Evolutionary conservation across 2,329 filamentous ascomycete species (phyloP).

Genomic region (Colletotrichum costaricense): DNA sequence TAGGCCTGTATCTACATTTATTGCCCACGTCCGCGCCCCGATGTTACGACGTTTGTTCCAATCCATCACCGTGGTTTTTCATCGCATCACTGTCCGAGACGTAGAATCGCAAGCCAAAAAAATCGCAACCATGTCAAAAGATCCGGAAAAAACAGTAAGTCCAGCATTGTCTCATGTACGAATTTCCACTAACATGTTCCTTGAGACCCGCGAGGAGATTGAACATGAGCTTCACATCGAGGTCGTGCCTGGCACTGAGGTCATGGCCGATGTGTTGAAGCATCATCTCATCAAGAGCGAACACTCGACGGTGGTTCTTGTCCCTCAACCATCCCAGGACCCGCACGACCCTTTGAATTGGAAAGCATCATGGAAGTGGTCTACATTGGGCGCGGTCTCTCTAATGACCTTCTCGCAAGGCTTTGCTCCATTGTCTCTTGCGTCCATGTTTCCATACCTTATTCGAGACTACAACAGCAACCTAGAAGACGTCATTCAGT

Average conservation of each 20-base stretch:
- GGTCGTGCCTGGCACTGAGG: constrained; percentile 50
- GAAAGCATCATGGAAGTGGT: constrained; percentile 55
- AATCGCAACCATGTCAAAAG: neutral
- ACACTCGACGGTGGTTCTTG: constrained; percentile 56
- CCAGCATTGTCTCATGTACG: neutral
- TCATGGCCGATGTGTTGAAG: constrained; percentile 63
- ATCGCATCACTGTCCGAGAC: neutral
- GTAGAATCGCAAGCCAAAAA: neutral
- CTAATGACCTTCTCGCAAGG: constrained; percentile 55
- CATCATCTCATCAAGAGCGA: constrained; percentile 72
- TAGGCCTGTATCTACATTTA: neutral
- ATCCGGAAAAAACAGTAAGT: neutral
- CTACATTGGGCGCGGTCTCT: constrained; percentile 45
- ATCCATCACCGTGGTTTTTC: neutral
- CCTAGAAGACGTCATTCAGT: constrained; percentile 62
- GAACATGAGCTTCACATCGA: constrained; percentile 42
- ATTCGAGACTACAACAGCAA: constrained; percentile 65
- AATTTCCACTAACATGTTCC: neutral
- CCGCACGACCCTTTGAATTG: neutral
- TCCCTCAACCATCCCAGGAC: constrained; percentile 54
- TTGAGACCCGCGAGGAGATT: neutral
- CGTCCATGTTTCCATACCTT: constrained; percentile 68
- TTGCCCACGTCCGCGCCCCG: neutral
- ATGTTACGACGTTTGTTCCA: neutral
- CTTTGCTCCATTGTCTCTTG: constrained; percentile 54